These are phyloP conservation scores for Jacaranda mimosifolia DNA, from an alignment of 257 asterid genomes.

Conservation along the genomic window DNA sequence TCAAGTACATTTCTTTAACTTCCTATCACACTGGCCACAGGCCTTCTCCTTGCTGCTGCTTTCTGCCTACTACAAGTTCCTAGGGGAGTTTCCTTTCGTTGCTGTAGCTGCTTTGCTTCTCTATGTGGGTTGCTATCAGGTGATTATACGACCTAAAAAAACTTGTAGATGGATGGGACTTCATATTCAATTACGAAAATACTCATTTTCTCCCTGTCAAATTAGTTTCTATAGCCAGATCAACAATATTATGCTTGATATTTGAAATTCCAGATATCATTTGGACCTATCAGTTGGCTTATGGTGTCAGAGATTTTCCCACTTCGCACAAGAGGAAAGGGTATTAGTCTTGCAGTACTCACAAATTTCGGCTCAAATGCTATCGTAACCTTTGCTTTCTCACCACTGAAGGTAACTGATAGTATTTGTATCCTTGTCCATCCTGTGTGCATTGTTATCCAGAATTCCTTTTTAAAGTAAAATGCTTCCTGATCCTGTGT, in stretches of 20 bases:
- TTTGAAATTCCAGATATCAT: constrained; percentile 71
- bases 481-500: background rate
- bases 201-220: background rate
- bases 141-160: constrained; percentile 35
- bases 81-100: constrained; percentile 78
- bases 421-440: background rate
- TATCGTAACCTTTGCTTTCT: constrained; percentile 94
- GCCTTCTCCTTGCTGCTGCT: constrained; percentile 89
- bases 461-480: background rate
- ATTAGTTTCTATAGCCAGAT: constrained; percentile 1
- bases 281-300: constrained; percentile 99
- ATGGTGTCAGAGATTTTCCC: constrained; percentile 99
- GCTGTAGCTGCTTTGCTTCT: constrained; percentile 96
- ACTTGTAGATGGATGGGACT: background rate
- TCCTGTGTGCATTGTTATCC: constrained; percentile 4
- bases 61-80: constrained; percentile 94
- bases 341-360: constrained; percentile 97
- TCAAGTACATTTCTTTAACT: constrained; percentile 14
- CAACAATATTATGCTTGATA: background rate
- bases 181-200: background rate
- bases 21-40: constrained; percentile 48
- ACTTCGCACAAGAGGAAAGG: constrained; percentile 93
- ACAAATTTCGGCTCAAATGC: constrained; percentile 96
- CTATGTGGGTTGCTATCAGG: constrained; percentile 99
- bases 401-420: constrained; percentile 78